Conservation (phyloP, 2,329 filamentous ascomycete species). For the Colletotrichum scovillei region DNA sequence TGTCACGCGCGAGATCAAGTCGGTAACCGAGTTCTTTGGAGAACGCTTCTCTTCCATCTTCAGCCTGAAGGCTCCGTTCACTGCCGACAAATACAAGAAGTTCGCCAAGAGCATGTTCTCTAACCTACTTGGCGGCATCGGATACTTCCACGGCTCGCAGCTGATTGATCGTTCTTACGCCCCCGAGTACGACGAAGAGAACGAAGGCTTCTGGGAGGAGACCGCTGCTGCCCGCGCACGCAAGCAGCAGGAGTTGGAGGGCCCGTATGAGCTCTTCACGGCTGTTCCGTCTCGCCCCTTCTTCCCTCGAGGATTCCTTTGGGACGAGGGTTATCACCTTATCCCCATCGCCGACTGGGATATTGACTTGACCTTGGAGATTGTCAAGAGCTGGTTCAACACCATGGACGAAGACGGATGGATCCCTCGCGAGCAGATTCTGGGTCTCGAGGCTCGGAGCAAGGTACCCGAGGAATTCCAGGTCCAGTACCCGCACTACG, state of each 20-base stretch:
- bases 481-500: conserved; percentile 95
- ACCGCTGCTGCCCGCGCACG: conserved; percentile 81
- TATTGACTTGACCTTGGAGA: conserved; percentile 85
- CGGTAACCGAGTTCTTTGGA: conserved; percentile 75
- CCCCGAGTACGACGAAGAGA: conserved; percentile 93
- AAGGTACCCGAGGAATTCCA: conserved; percentile 96
- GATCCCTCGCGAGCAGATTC: conserved; percentile 96
- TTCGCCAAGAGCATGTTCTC: conserved; percentile 95
- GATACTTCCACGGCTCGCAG: conserved; percentile 92
- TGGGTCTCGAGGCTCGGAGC: conserved; percentile 90
- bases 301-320: conserved; percentile 95
- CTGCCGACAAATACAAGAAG: conserved; percentile 75
- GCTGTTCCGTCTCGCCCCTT: conserved; percentile 93
- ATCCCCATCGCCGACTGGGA: conserved; percentile 95
- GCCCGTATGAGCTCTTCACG: conserved; percentile 89
- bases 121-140: conserved; percentile 92
- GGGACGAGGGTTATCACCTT: conserved; percentile 98
- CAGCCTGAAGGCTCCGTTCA: conserved; percentile 80
- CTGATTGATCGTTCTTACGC: conserved; percentile 92
- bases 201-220: conserved; percentile 95
- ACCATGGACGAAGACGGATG: conserved; percentile 97
- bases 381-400: conserved; percentile 95
- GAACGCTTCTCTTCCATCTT: conserved; percentile 80
- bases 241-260: conserved; percentile 77
- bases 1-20: conserved; percentile 76